phyloP scores from a whole-genome alignment of 768 basidiomycete species.

The Pholiota conissans region DNA sequence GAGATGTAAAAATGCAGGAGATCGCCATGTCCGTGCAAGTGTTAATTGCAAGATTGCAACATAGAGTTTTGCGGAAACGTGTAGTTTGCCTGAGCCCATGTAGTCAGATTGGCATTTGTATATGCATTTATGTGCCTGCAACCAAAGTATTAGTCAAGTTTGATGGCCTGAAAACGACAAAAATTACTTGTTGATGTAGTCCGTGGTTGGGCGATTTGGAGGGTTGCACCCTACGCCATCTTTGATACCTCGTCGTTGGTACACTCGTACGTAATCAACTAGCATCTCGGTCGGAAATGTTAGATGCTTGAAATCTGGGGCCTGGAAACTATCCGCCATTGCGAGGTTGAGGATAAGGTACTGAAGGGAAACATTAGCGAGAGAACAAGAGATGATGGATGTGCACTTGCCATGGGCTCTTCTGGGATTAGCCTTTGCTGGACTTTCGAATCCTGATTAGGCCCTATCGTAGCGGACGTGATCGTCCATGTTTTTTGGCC shows the following conservation, averaged over 20 bases:
- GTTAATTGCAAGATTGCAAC: slow-evolving; percentile 40
- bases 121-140: slow-evolving; percentile 55
- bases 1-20: neutral
- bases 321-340: slow-evolving; percentile 76
- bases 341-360: slow-evolving; percentile 87
- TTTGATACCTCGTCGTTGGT: slow-evolving; percentile 73
- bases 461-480: slow-evolving; percentile 61
- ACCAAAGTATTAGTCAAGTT: neutral
- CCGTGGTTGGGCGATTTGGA: slow-evolving; percentile 67
- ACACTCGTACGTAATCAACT: slow-evolving; percentile 88
- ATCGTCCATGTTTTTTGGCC: slow-evolving; percentile 72
- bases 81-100: slow-evolving; percentile 79
- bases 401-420: slow-evolving; percentile 83
- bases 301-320: slow-evolving; percentile 68
- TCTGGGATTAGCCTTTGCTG: slow-evolving; percentile 75
- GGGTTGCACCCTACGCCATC: slow-evolving; percentile 82
- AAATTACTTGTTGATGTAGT: slow-evolving; percentile 71
- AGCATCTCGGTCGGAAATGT: slow-evolving; percentile 79
- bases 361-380: slow-evolving; percentile 33
- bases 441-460: slow-evolving; percentile 60
- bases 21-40: neutral
- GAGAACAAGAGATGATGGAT: neutral
- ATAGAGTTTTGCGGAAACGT: slow-evolving; percentile 68
- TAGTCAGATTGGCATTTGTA: slow-evolving; percentile 80
- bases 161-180: neutral